Evolutionary conservation across 305 asterid species (phyloP).

Genomic region (Fraxinus baroniana): DNA sequence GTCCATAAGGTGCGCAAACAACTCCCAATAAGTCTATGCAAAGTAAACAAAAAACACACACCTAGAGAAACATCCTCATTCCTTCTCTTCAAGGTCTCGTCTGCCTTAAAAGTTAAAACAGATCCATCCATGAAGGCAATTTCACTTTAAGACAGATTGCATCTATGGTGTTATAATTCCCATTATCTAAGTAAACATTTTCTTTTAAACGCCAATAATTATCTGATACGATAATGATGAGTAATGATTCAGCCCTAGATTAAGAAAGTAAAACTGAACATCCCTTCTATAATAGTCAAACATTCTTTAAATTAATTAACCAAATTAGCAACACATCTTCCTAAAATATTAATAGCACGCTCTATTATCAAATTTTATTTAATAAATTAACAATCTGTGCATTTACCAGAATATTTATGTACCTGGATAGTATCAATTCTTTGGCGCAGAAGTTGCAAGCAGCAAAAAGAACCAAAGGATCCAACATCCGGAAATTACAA

Average conservation of each 20-base stretch:
- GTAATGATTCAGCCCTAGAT: neutral
- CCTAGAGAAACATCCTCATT: constrained; percentile 1
- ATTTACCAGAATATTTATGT: neutral
- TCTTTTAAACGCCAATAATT: neutral
- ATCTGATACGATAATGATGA: neutral
- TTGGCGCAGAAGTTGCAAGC: neutral
- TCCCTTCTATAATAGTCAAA: neutral
- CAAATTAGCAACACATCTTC: neutral
- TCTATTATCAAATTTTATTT: neutral
- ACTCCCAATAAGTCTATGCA: neutral
- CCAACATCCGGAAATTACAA: neutral
- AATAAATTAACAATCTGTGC: neutral
- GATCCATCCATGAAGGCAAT: neutral
- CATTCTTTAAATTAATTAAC: neutral
- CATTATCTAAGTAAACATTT: neutral
- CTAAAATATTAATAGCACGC: neutral
- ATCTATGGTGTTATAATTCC: neutral
- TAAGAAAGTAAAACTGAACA: neutral
- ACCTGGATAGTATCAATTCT: neutral
- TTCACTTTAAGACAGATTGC: neutral
- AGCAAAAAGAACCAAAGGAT: neutral
- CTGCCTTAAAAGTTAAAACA: neutral
- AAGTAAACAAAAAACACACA: neutral
- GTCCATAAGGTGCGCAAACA: neutral
- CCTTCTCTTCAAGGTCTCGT: constrained; percentile 3